Conservation (phyloP, 225 moss, liverwort and hornwort species). For the Bryoerythrophyllum caledonicum region DNA sequence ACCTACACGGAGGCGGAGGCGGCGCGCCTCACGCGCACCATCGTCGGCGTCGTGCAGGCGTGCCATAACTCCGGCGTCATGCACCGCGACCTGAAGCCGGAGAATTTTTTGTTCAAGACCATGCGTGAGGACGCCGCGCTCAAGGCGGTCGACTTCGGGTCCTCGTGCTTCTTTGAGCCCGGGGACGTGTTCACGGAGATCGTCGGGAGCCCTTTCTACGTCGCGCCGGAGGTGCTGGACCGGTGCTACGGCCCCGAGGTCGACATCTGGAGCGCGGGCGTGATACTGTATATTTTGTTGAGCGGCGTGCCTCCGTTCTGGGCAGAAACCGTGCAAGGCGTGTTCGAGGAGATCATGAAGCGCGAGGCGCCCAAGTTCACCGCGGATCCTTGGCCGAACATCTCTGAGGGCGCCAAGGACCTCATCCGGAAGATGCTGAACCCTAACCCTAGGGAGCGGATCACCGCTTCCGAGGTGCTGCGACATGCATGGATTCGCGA, state of each 20-base stretch:
- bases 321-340: conserved; percentile 85
- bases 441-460: conserved; percentile 55
- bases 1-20: conserved; percentile 84
- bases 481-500: conserved; percentile 86
- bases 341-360: conserved; percentile 74
- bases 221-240: conserved; percentile 82
- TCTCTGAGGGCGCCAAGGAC: conserved; percentile 74
- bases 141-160: conserved; percentile 47
- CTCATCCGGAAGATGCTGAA: conserved; percentile 75
- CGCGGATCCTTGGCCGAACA: conserved; percentile 59
- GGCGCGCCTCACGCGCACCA: conserved; percentile 68
- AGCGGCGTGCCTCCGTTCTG: conserved; percentile 83
- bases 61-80: conserved; percentile 58
- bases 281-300: conserved; percentile 75
- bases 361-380: conserved; percentile 43
- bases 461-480: conserved; percentile 64
- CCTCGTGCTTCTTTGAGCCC: conserved; percentile 49
- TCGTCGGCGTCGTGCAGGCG: conserved; percentile 74
- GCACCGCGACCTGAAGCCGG: conserved; percentile 87
- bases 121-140: conserved; percentile 53
- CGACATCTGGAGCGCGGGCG: conserved; percentile 88
- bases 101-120: conserved; percentile 81
- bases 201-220: conserved; percentile 87
- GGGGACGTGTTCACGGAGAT: conserved; percentile 83
- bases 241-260: conserved; percentile 82